Evolutionary conservation across 2,329 filamentous ascomycete species (phyloP).

Genomic region (Stachybotrys chlorohalonatus): DNA sequence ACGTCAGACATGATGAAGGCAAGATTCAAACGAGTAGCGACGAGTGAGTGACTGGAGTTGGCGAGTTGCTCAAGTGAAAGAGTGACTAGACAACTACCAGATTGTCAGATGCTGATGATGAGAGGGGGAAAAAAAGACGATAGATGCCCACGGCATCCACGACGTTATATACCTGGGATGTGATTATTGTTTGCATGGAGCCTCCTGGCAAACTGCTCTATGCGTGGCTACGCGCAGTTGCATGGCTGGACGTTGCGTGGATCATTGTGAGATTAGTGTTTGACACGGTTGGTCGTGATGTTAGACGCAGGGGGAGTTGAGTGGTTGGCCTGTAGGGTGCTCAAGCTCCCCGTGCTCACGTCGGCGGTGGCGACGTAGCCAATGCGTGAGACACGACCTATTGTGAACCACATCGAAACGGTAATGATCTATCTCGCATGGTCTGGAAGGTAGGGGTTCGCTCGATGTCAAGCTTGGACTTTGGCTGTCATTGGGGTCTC

Average conservation of each 20-base stretch:
- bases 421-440: not conserved
- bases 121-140: conserved; percentile 1
- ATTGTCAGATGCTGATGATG: conserved; percentile 2
- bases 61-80: not conserved
- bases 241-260: conserved; percentile 3
- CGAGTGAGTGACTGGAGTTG: not conserved
- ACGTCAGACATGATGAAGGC: conserved; percentile 10
- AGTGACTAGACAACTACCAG: conserved; percentile 3
- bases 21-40: not conserved
- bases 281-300: not conserved
- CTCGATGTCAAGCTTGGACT: no score
- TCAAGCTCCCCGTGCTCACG: not conserved
- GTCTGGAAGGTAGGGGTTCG: not conserved
- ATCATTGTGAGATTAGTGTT: not conserved
- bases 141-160: not conserved
- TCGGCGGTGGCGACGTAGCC: not conserved
- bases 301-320: not conserved
- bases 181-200: no score
- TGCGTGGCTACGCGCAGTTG: not conserved
- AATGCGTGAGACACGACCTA: not conserved
- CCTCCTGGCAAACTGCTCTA: no score
- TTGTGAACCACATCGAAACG: not conserved
- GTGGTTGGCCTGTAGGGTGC: not conserved
- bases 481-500: no score
- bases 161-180: not conserved